Evolutionary conservation across 2,329 filamentous ascomycete species (phyloP).

Genomic region (Aspergillus sp.): DNA sequence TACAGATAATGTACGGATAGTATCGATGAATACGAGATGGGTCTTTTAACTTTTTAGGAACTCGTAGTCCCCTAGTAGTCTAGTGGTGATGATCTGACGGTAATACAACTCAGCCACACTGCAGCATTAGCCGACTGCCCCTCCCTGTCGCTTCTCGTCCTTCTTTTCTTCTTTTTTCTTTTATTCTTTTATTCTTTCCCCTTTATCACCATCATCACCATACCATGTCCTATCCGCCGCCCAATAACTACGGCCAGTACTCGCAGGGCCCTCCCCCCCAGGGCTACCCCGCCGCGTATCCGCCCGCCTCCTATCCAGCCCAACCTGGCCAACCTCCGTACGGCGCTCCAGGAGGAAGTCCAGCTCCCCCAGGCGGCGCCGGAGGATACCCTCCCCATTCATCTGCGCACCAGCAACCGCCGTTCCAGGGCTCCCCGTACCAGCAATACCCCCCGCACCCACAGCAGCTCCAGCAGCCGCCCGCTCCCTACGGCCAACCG

Average conservation of each 20-base stretch:
- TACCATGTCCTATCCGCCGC: conserved; percentile 9
- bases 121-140: neutral
- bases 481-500: neutral
- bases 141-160: neutral
- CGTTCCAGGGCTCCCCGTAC: conserved; percentile 6
- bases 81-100: too few relatives aligned
- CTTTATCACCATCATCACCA: neutral
- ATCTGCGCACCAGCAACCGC: conserved; percentile 3
- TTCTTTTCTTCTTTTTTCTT: neutral
- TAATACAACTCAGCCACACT: neutral
- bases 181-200: neutral
- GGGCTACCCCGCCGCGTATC: conserved; percentile 10
- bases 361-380: neutral
- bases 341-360: neutral
- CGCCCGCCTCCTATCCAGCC: conserved; percentile 4
- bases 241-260: conserved; percentile 8
- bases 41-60: too few relatives aligned
- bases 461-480: conserved; percentile 5
- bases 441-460: conserved; percentile 8
- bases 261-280: conserved; percentile 10
- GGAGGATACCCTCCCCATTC: neutral
- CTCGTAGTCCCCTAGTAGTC: too few relatives aligned
- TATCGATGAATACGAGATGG: too few relatives aligned
- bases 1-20: too few relatives aligned
- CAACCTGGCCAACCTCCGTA: neutral